Evolutionary conservation across 2,329 filamentous ascomycete genomes (phyloP).

Genomic region (Cadophora luteo-olivacea): DNA sequence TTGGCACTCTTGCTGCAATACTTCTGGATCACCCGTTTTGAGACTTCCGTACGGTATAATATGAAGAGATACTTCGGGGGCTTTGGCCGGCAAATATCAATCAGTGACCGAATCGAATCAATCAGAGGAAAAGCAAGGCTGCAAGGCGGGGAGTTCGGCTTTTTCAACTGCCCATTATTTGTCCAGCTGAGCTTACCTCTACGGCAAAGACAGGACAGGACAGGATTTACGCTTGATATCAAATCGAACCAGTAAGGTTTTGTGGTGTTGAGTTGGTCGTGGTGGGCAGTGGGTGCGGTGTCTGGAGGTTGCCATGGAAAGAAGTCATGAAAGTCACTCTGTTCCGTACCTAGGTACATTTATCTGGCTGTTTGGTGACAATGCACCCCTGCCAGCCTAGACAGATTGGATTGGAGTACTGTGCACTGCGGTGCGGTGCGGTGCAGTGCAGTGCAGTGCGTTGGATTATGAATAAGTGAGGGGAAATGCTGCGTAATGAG

Average conservation of each 20-base stretch:
- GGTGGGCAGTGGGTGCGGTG: background rate
- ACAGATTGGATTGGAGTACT: background rate
- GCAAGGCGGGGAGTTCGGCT: conserved; percentile 25
- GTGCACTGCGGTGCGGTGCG: background rate
- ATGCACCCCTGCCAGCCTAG: background rate
- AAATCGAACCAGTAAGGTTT: conserved; percentile 5
- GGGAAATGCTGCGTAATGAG: conserved; percentile 27
- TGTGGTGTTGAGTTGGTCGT: conserved; percentile 1
- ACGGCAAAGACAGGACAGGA: conserved; percentile 19
- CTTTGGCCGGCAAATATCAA: conserved; percentile 24
- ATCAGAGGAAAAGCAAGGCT: conserved; percentile 12
- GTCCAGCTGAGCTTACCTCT: conserved; percentile 31
- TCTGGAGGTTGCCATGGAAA: background rate
- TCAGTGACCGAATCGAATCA: conserved; percentile 24
- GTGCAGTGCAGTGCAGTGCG: background rate
- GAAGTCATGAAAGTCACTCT: conserved; percentile 2
- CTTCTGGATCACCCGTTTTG: background rate
- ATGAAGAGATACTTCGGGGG: conserved; percentile 11
- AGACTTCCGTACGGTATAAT: background rate
- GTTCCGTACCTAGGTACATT: background rate
- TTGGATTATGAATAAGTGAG: conserved; percentile 24
- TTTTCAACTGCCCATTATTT: conserved; percentile 19
- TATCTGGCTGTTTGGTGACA: background rate
- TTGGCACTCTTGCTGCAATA: conserved; percentile 14
- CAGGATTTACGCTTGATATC: conserved; percentile 21